These are phyloP conservation scores for Penicillium lividum DNA, from an alignment of 495 filamentous ascomycete species.

Conservation along the genomic window DNA sequence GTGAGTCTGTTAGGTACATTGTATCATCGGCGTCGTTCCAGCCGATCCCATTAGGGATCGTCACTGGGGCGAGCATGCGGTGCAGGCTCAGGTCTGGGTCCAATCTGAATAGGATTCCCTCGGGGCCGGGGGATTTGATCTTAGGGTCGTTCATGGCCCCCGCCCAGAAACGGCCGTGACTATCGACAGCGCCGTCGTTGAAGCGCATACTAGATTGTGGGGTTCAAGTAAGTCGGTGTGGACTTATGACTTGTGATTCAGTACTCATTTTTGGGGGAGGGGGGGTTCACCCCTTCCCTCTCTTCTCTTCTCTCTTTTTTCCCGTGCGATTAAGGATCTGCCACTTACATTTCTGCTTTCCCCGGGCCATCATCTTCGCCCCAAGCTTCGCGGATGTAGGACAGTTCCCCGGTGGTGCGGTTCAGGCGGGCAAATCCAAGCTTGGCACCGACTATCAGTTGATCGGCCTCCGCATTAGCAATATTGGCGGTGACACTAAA, in stretches of 20 bases:
- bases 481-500: conserved; percentile 79
- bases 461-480: conserved; percentile 56
- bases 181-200: conserved; percentile 85
- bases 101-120: conserved; percentile 63
- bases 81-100: conserved; percentile 62
- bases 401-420: conserved; percentile 60
- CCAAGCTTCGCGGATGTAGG: conserved; percentile 63
- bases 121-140: conserved; percentile 32
- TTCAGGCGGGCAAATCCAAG: conserved; percentile 76
- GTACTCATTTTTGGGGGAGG: conserved; percentile 4
- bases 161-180: conserved; percentile 81
- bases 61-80: conserved; percentile 60
- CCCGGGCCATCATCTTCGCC: conserved; percentile 44
- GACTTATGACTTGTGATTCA: not conserved
- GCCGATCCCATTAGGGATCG: conserved; percentile 85
- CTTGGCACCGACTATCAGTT: conserved; percentile 79
- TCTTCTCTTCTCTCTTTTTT: not conserved
- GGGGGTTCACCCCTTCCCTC: not conserved
- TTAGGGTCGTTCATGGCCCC: conserved; percentile 83
- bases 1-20: conserved; percentile 83
- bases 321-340: not conserved
- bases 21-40: conserved; percentile 71
- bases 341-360: conserved; percentile 48
- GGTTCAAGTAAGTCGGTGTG: conserved; percentile 16
- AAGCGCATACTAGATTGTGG: conserved; percentile 50